Base-by-base conservation (phyloP, 352 stramenopile genomes). In the Stephanocyclus meneghinianus region DNA sequence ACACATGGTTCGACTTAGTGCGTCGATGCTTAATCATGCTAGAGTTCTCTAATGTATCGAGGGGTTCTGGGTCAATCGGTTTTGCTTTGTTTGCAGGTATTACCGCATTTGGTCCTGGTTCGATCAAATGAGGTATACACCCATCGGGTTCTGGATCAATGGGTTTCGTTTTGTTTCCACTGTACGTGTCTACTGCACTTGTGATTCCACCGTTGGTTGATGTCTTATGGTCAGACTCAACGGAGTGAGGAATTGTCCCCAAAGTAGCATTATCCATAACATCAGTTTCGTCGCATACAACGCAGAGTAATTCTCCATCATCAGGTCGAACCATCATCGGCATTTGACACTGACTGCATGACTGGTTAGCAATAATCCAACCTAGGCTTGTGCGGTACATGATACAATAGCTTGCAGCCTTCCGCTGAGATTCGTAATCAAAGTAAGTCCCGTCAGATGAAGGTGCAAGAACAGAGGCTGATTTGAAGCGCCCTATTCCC, bases 331-430 rank as follows among this genome's bases (percentile, higher is more conserved):
- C 44, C 68, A 76, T 76, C 44, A 60, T 35, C 30, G 44, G 60
- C 57, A 63, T 62, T 51, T 69, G 60, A 48, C 68, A 76, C 11
- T 18, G 9, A 40, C 3, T 15, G 21, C 68, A 76, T 15, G 44
- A 62, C 37, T 51, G 18, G 62, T 76, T 63, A n/a, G 47, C 42
- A 61, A 76, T 68, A 15, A 18, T 69, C 68, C 68, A 76, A 3
- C 68, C 68, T 16, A 40, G n/a, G 7, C 29, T 63, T 11, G 56
- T 44, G 53, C 47, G 57, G 53, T 63, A 45, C 57, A 68, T 76
- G 26, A 69, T 69, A 15, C 51, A 30, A 32, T 35, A 60, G 32
- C 29, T 72, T 53, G 64, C 47, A 5, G 37, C 26, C 15, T 51
- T 72, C 50, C 47, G 21, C 18, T 53, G 18, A 29, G 47, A 35